Evolutionary conservation across 805 yeast genomes (phyloP), one percentile per base, ranked within the genome.

Genomic region (Yarrowia keelungensis): DNA sequence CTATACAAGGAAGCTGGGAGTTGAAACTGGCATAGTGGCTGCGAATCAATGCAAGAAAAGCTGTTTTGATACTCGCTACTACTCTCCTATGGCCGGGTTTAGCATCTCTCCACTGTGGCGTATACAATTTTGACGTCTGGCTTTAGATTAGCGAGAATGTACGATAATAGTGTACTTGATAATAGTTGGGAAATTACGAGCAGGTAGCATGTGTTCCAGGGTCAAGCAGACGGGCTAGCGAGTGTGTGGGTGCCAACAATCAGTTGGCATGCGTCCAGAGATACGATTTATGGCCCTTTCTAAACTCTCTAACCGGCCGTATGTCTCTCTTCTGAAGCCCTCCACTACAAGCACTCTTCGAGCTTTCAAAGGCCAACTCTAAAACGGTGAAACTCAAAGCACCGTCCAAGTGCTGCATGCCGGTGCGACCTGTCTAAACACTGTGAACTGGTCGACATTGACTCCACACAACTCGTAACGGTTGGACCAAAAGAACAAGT

Each of bases 381-480:
- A 56, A 56, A 16, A n/a, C 47, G 47, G 43, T 42, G 38, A 56
- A 56, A 56, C 47, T 56, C 62, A 41, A 56, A 56, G 36, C n/a
- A 36, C 56, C 16, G 38, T 26, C 39, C 50, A 3, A 26, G 16
- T 38, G 58, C 46, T 41, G 61, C 46, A 54, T 54, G 61, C 46
- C 39, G 39, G 59, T 39, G 43, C 36, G 47, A 56, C 47, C 38
- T 22, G 47, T 56, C 47, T 56, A 56, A 41, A 41, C 47, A 56
- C 19, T 38, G 59, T 42, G 15, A n/a, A 39, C 45, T 19, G 35
- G 45, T 38, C 45, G 59, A 53, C 59, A 7, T 51, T 51, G 42
- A 51, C 42, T 32, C 38, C 43, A 12, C 32, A 51, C 58, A 51
- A 3, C 14, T 35, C n/a, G 39, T 38, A 53, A 19, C 59, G 45